phyloP scores from a whole-genome alignment of 176 grass and related monocot genomes.

The Eleusine coracana region DNA sequence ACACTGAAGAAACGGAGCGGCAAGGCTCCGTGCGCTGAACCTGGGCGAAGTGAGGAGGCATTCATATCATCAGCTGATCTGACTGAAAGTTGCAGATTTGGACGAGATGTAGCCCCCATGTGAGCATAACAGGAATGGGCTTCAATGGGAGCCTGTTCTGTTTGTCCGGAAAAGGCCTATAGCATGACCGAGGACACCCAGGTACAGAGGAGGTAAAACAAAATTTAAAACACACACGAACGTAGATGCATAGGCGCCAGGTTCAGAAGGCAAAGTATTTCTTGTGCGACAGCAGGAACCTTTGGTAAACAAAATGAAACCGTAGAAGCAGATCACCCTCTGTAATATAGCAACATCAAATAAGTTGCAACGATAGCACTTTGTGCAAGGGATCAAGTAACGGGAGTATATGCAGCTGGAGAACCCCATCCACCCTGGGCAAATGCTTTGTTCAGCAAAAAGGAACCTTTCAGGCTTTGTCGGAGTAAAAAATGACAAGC shows the following conservation, averaged over 20 bases:
- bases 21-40: slow-evolving; percentile 36
- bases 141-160: not conserved
- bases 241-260: not conserved
- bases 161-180: not conserved
- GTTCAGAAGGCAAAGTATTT: not conserved
- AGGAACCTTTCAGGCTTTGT: slow-evolving; percentile 21
- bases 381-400: not conserved
- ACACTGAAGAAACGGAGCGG: not conserved
- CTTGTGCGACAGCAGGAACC: not conserved
- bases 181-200: not conserved
- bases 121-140: slow-evolving; percentile 19
- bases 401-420: not conserved
- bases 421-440: not conserved
- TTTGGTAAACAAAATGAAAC: not conserved
- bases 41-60: slow-evolving; percentile 27
- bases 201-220: not conserved
- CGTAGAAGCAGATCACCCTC: not conserved
- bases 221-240: slow-evolving; percentile 1
- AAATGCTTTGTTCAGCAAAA: not conserved
- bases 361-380: not conserved
- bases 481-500: slow-evolving; percentile 2
- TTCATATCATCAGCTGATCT: not conserved
- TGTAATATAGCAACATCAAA: not conserved
- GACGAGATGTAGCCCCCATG: slow-evolving; percentile 39
- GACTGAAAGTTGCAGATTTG: slow-evolving; percentile 8